Conservation (phyloP, 108 stramenopile species). For the Conticribra weissflogii region DNA sequence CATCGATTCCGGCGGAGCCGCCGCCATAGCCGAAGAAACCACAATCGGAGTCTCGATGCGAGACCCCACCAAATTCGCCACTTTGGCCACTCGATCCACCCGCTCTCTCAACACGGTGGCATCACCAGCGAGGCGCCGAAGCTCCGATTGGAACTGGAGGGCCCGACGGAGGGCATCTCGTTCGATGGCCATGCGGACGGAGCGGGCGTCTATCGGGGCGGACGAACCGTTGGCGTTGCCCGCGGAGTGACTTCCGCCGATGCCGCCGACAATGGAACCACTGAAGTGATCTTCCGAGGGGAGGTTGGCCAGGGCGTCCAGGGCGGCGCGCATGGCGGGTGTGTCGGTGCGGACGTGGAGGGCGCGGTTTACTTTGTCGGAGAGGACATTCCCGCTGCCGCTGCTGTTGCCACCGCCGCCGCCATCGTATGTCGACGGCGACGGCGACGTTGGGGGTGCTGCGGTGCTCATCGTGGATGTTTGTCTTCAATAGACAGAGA, state of each 20-base stretch:
- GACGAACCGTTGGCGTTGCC: not conserved
- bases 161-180: slow-evolving; percentile 83
- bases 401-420: not conserved
- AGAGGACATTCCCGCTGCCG: slow-evolving; percentile 46
- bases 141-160: slow-evolving; percentile 65
- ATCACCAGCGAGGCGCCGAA: slow-evolving; percentile 55
- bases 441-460: too few relatives aligned
- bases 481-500: too few relatives aligned
- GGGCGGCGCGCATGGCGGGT: slow-evolving; percentile 83
- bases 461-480: too few relatives aligned
- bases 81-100: slow-evolving; percentile 57
- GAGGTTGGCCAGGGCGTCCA: slow-evolving; percentile 78
- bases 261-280: not conserved
- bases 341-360: slow-evolving; percentile 85
- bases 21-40: not conserved
- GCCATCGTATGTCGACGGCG: too few relatives aligned
- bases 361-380: slow-evolving; percentile 79
- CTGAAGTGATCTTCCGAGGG: slow-evolving; percentile 17
- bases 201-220: slow-evolving; percentile 64
- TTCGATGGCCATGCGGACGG: slow-evolving; percentile 84
- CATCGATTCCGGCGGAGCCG: not conserved
- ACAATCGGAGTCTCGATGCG: slow-evolving; percentile 24
- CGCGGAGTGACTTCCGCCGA: not conserved
- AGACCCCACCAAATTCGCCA: slow-evolving; percentile 60
- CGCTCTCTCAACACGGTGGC: slow-evolving; percentile 55